phyloP scores from a whole-genome alignment of 192 early-diverging fungal species.

The Entomortierella chlamydospora region DNA sequence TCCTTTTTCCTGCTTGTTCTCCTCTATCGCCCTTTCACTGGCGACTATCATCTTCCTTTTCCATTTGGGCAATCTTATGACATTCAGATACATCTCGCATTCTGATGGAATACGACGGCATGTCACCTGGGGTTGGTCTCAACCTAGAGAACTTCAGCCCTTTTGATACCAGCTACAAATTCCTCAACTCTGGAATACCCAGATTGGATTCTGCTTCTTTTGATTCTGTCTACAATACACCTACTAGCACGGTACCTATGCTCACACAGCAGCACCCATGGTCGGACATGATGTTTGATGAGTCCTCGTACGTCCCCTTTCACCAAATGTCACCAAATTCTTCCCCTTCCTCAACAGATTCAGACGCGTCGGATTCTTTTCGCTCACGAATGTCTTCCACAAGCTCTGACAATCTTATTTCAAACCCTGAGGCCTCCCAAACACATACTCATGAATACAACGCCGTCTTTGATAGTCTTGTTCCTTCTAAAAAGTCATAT shows the following conservation, averaged over 20 bases:
- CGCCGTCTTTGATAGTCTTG: constrained; percentile 10
- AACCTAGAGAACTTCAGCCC: constrained; percentile 30
- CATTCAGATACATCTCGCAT: constrained; percentile 31
- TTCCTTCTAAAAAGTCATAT: constrained; percentile 25
- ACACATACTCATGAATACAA: constrained; percentile 33
- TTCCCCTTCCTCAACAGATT: constrained; percentile 9
- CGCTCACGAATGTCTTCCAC: constrained; percentile 22
- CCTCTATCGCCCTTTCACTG: neutral
- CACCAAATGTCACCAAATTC: constrained; percentile 15
- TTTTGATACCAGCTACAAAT: constrained; percentile 29
- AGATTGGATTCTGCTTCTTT: constrained; percentile 11
- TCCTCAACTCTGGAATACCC: constrained; percentile 15
- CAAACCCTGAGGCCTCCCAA: neutral
- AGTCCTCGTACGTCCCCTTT: constrained; percentile 21
- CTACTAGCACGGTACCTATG: neutral
- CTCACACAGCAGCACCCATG: constrained; percentile 29
- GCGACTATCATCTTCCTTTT: too few relatives aligned
- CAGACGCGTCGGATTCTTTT: neutral
- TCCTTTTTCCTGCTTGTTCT: neutral
- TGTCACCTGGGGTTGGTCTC: constrained; percentile 24
- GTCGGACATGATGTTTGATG: constrained; percentile 44
- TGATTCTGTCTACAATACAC: constrained; percentile 14
- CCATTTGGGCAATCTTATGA: too few relatives aligned
- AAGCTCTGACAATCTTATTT: constrained; percentile 15
- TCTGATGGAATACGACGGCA: constrained; percentile 29